Evolutionary conservation across 495 filamentous ascomycete genomes (phyloP).

Genomic region (Penicillium mononematosum): DNA sequence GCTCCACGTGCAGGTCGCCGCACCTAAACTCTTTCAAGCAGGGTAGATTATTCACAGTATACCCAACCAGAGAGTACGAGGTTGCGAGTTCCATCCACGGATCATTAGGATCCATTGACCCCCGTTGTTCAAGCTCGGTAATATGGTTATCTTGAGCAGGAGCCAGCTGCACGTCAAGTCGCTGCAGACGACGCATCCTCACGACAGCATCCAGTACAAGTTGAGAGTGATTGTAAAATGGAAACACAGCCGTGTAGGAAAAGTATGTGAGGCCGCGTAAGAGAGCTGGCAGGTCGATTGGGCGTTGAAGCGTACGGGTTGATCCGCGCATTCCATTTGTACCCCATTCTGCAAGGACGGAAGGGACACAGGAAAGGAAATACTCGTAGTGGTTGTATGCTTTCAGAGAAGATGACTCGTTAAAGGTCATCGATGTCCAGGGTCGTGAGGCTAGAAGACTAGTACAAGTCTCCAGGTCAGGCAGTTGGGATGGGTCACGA

Average conservation of each 20-base stretch:
- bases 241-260: conserved; percentile 44
- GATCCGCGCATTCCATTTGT: conserved; percentile 4
- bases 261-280: conserved; percentile 32
- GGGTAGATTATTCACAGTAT: conserved; percentile 26
- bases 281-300: conserved; percentile 8
- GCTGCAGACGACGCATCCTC: conserved; percentile 30
- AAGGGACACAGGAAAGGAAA: conserved; percentile 39
- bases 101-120: conserved; percentile 44
- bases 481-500: not conserved
- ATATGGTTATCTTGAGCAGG: conserved; percentile 32
- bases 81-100: conserved; percentile 48
- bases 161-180: conserved; percentile 35
- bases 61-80: conserved; percentile 39
- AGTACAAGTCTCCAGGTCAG: conserved; percentile 15
- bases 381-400: conserved; percentile 49
- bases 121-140: conserved; percentile 39
- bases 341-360: conserved; percentile 37
- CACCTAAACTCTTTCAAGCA: conserved; percentile 28
- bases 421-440: conserved; percentile 40
- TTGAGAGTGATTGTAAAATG: conserved; percentile 46
- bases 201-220: conserved; percentile 32
- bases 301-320: not conserved
- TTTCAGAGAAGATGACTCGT: conserved; percentile 43
- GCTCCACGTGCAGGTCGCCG: conserved; percentile 33
- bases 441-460: conserved; percentile 26